Conservation (phyloP, 1,284 basidiomycete genomes). For the Coniophora puteana region DNA sequence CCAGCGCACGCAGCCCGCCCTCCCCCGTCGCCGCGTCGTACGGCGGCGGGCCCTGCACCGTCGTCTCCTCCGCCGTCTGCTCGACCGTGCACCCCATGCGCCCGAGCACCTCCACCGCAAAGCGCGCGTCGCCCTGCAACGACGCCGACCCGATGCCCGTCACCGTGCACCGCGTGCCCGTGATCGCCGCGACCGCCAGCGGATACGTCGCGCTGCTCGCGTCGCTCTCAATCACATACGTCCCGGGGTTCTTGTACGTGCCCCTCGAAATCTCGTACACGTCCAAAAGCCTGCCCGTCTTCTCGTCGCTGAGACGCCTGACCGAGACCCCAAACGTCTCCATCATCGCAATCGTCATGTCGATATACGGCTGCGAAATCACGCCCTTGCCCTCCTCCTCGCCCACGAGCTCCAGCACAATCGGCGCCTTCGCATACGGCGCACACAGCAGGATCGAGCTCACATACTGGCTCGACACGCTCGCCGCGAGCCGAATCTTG, state of each 20-base stretch:
- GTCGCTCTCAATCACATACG: conserved; percentile 94
- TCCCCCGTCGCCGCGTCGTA: too few relatives aligned
- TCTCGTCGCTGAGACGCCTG: conserved; percentile 61
- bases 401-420: conserved; percentile 88
- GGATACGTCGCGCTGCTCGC: conserved; percentile 97
- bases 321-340: conserved; percentile 87
- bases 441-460: conserved; percentile 96
- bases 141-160: conserved; percentile 88
- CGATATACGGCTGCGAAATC: conserved; percentile 98
- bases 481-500: conserved; percentile 86
- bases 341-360: conserved; percentile 99
- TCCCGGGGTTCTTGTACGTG: conserved; percentile 72
- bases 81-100: conserved; percentile 93
- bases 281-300: conserved; percentile 64
- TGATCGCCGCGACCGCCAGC: conserved; percentile 94
- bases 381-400: conserved; percentile 69
- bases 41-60: conserved; percentile 90
- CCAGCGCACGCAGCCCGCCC: conserved; percentile 80
- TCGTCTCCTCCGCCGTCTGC: conserved; percentile 88
- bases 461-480: conserved; percentile 97
- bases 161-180: conserved; percentile 92
- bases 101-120: conserved; percentile 90
- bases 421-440: conserved; percentile 82
- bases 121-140: conserved; percentile 94
- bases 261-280: conserved; percentile 88